Base-by-base conservation (phyloP, 805 yeast genomes). In the Monosporozyma aerobia region DNA sequence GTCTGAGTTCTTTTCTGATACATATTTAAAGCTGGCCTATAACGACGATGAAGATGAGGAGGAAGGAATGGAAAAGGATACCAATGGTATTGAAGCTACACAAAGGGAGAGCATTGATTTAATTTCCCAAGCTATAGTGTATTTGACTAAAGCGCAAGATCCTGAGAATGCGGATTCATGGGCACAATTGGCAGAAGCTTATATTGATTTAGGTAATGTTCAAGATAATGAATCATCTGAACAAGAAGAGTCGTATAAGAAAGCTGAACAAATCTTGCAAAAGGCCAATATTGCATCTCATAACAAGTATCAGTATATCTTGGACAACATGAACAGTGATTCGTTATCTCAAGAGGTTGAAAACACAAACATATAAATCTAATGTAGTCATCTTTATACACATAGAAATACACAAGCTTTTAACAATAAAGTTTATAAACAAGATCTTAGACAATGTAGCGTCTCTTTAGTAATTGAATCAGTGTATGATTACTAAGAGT, bases 161-260 rank as follows among this genome's bases (percentile, higher is more conserved):
- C 82, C 80, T 19, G 87, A 83, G 47, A 88, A 85, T 43, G 95
- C 95, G 0, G 84, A 83, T 54, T 75, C 85, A 5, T 85, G 92
- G 87, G 95, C 83, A 11, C 79, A 81, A 62, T 76, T 86, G 47
- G 96, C 97, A 0, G 98, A 92, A 67, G 90, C 95, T 1, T 73
- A 80, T 61, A 87, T 92, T 37, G 79, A 85, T 14, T 70, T 87
- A 58, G 97, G 90, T 14, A 90, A 90, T 60, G 65, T 90, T 49
- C 74, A 77, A 55, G 87, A 83, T 8, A 70, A 79, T 27, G 89
- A 84, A 29, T 75, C 84, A 50, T 70, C 72, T 35, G 85, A 83
- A 44, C 96, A 89, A 69, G 87, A 84, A 54, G 60, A 73, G 5
- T 71, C 77, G 49, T 90, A 90, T 65, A 67, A 69, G 16, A 73